Evolutionary conservation across 306 rosid species (phyloP).

Genomic region (Cucumis hystrix): DNA sequence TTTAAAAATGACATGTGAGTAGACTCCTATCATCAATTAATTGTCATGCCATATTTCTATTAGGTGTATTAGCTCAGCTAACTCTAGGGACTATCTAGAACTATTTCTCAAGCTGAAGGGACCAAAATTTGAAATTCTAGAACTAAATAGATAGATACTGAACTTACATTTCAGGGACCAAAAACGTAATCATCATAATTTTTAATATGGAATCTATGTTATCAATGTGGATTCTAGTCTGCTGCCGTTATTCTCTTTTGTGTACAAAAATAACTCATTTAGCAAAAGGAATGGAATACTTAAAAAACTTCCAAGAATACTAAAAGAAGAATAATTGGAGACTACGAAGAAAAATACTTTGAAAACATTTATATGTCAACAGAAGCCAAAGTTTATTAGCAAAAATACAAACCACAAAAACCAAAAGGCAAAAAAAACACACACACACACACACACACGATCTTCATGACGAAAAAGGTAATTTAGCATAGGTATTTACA

Average conservation of each 20-base stretch:
- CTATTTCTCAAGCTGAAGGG: neutral
- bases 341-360: neutral
- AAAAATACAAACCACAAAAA: neutral
- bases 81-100: neutral
- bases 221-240: neutral
- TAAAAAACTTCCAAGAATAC: neutral
- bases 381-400: neutral
- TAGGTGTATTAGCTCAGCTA: neutral
- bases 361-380: neutral
- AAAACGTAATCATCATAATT: no score
- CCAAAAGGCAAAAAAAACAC: no score
- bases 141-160: neutral
- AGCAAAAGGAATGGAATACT: neutral
- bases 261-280: neutral
- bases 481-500: neutral
- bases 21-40: neutral
- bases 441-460: neutral
- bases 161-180: neutral
- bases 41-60: neutral
- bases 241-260: neutral
- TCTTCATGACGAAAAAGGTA: neutral
- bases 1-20: neutral
- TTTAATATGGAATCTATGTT: neutral
- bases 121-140: neutral
- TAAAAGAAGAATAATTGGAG: neutral